Conservation (phyloP, 139 green algal genomes). For the Chlorella sp. region DNA sequence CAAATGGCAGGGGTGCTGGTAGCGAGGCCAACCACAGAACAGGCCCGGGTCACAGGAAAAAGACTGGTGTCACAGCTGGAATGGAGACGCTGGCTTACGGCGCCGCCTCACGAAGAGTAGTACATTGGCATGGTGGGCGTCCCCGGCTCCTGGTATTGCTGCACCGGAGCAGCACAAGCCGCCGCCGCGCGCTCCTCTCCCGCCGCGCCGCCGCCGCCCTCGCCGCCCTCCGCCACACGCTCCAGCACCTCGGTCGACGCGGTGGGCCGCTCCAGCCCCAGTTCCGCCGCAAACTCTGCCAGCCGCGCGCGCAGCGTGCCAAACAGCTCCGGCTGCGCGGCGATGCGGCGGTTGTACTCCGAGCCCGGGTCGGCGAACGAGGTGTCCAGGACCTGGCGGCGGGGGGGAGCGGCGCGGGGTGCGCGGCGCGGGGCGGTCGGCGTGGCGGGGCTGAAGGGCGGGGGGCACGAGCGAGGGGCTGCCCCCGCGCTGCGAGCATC, state of each 20-base stretch:
- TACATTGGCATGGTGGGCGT: too few species aligned
- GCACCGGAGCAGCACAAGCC: too few species aligned
- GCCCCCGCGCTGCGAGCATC: background rate
- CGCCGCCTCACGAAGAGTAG: too few species aligned
- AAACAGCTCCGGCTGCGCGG: constrained; percentile 33
- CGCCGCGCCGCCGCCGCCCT: too few species aligned
- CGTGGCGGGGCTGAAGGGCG: background rate
- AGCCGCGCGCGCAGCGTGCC: constrained; percentile 1
- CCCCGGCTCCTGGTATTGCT: too few species aligned
- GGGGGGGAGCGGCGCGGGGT: background rate
- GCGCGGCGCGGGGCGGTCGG: background rate
- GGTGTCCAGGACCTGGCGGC: background rate
- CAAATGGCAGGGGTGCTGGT: too few species aligned
- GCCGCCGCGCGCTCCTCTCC: too few species aligned
- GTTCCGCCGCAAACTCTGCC: constrained; percentile 13
- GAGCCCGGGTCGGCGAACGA: constrained; percentile 10
- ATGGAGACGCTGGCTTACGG: too few species aligned
- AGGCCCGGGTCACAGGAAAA: too few species aligned
- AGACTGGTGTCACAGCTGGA: too few species aligned
- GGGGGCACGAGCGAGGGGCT: background rate
- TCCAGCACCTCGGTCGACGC: background rate
- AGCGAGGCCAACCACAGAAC: too few species aligned
- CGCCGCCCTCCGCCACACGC: too few species aligned
- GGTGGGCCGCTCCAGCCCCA: background rate
- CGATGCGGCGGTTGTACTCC: constrained; percentile 20